A percentile compares a stretch with the other conserved stretches of the same genome.
Conservation (phyloP, 2,329 filamentous ascomycete genomes). For the Podosphaera xanthii region DNA sequence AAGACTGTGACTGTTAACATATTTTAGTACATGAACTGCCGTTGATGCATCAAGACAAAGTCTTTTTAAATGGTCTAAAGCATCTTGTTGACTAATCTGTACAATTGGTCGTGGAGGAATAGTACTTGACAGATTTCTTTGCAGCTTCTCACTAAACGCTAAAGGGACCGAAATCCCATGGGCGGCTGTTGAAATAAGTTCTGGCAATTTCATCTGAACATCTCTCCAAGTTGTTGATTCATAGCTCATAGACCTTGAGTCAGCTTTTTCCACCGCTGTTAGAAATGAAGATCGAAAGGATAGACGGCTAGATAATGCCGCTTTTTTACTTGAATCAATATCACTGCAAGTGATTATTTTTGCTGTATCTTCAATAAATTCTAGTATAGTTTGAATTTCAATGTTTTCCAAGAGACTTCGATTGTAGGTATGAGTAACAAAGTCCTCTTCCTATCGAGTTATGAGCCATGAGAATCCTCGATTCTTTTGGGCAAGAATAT, state of each 20-base stretch:
- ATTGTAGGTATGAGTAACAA: constrained; percentile 78
- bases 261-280: constrained; percentile 24
- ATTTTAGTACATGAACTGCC: constrained; percentile 42
- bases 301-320: constrained; percentile 42
- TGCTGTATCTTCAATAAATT: constrained; percentile 16
- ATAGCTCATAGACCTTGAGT: constrained; percentile 22
- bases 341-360: constrained; percentile 7
- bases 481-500: constrained; percentile 8
- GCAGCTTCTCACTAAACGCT: constrained; percentile 78
- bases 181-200: constrained; percentile 33
- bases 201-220: constrained; percentile 23
- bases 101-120: constrained; percentile 85
- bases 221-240: constrained; percentile 21
- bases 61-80: constrained; percentile 43
- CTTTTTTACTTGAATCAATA: constrained; percentile 17
- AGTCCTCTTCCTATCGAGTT: constrained; percentile 61
- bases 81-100: constrained; percentile 47
- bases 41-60: constrained; percentile 53
- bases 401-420: constrained; percentile 49
- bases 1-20: constrained; percentile 43
- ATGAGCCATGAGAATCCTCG: neutral
- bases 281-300: constrained; percentile 43
- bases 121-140: constrained; percentile 77
- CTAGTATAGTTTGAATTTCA: constrained; percentile 20
- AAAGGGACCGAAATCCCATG: constrained; percentile 44